Evolutionary conservation across 352 stramenopile species (phyloP), one percentile per base, ranked within the genome.

Genomic region (Blastocystis sp.): DNA sequence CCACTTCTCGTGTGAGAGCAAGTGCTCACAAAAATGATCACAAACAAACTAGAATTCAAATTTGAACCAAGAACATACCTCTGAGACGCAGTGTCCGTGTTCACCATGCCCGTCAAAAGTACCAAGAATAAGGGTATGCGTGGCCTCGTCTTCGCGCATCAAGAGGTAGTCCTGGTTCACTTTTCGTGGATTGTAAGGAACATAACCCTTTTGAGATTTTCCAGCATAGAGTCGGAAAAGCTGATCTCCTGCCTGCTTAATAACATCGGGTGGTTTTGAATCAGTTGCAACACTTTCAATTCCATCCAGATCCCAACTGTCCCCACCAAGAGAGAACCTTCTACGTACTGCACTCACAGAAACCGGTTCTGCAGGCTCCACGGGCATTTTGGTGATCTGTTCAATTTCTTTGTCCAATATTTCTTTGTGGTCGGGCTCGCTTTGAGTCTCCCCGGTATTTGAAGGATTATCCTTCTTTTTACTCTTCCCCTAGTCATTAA

Each of bases 21-120:
- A 55, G 47, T 68, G 11, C 18, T 68, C 43, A 41, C 29, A 18
- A 43, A 84, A 84, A 6, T 13, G 26, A 6, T 34, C 29, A 64
- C 73, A 68, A 37, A 84, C 68, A 68, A 64, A 84, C 73, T 84
- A 68, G 8, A 20, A 29, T 20, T 64, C 18, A 41, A 26, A 68
- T 8, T 13, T 47, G 11, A 29, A n/a, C 2, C 9, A 23, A 3
- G 39, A 26, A 5, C 26, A 1, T 53, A 82, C 54, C n/a, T 66
- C 55, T 6, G 80, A 90, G 15, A 90, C 59, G 53, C 39, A 70
- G 59, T 90, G 70, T 0, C 80, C 80, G 43, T 90, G 80, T 15
- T 90, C 80, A 18, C 80, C 80, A 87, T 90, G 80, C 9, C 80
- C 80, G 41, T 90, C 80, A 76, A 90, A 90, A 13, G 79, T 68